Evolutionary conservation across 345 rosid genomes (phyloP).

Genomic region (Eucalyptus albens): DNA sequence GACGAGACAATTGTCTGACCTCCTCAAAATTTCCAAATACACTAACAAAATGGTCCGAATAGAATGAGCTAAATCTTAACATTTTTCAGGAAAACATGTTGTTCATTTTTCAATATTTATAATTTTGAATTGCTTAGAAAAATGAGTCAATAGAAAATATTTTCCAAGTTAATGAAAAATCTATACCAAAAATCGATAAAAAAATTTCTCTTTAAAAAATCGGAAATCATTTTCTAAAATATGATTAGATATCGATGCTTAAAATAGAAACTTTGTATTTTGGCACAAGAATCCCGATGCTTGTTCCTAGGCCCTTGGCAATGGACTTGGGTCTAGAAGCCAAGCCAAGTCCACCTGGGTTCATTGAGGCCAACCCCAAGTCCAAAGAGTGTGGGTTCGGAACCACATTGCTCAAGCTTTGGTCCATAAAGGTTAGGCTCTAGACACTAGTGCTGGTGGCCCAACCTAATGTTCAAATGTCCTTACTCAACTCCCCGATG

Average conservation of each 20-base stretch:
- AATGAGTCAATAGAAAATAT: too few relatives aligned
- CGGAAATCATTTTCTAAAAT: not conserved
- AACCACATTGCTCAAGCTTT: rapidly evolving
- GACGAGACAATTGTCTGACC: not conserved
- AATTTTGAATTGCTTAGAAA: not conserved
- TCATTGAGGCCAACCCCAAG: not conserved
- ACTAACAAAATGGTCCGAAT: not conserved
- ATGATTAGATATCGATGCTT: too few relatives aligned
- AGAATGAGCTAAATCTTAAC: not conserved
- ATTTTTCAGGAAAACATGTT: too few relatives aligned
- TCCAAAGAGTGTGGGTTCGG: not conserved
- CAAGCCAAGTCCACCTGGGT: not conserved
- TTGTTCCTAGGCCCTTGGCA: not conserved
- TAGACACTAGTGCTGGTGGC: not conserved
- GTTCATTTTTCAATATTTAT: not conserved
- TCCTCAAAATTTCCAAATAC: not conserved
- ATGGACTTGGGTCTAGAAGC: not conserved
- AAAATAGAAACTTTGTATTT: not conserved
- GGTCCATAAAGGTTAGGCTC: not conserved
- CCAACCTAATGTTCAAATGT: not conserved
- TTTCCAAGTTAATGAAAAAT: too few relatives aligned
- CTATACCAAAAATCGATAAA: too few relatives aligned
- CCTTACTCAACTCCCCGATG: not conserved
- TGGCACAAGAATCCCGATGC: not conserved
- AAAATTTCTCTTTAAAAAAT: not conserved